A percentile compares a stretch with the other conserved stretches of the same genome.
Conservation (phyloP, 2,329 filamentous ascomycete species). For the Colletotrichum sojae region DNA sequence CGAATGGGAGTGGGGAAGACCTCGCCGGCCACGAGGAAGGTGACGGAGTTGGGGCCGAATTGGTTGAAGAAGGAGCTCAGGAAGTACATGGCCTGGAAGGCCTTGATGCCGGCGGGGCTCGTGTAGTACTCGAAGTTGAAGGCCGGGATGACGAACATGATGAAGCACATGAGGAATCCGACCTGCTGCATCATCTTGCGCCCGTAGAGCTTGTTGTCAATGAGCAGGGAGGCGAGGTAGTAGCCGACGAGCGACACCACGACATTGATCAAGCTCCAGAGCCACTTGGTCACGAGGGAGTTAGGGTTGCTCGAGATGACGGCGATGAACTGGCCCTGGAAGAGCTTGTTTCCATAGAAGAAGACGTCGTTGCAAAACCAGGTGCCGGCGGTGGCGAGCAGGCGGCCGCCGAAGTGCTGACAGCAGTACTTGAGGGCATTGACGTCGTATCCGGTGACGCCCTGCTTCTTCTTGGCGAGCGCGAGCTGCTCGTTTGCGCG, state of each 20-base stretch:
- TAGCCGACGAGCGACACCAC: constrained; percentile 89
- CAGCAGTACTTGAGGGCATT: constrained; percentile 84
- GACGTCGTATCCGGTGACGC: constrained; percentile 92
- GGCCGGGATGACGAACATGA: constrained; percentile 92
- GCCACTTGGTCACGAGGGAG: constrained; percentile 88
- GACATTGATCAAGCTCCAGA: constrained; percentile 94
- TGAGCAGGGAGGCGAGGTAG: constrained; percentile 89
- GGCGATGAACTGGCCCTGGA: constrained; percentile 90
- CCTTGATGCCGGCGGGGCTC: constrained; percentile 76
- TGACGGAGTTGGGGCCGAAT: constrained; percentile 96
- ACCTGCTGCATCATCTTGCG: constrained; percentile 97
- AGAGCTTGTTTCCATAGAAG: constrained; percentile 99
- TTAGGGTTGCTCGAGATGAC: constrained; percentile 79
- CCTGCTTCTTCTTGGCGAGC: constrained; percentile 82
- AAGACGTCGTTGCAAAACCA: constrained; percentile 99
- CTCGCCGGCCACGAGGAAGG: constrained; percentile 95
- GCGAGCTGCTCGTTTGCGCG: constrained; percentile 87
- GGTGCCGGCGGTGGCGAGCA: constrained; percentile 86
- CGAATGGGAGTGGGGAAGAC: constrained; percentile 96
- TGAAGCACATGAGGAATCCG: constrained; percentile 92
- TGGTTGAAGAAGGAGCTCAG: constrained; percentile 99
- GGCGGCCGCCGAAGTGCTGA: constrained; percentile 86
- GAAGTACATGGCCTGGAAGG: constrained; percentile 99
- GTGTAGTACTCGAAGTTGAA: constrained; percentile 92
- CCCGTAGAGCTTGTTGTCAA: constrained; percentile 97